Evolutionary conservation across 305 asterid species (phyloP).

Genomic region (Andrographis paniculata): DNA sequence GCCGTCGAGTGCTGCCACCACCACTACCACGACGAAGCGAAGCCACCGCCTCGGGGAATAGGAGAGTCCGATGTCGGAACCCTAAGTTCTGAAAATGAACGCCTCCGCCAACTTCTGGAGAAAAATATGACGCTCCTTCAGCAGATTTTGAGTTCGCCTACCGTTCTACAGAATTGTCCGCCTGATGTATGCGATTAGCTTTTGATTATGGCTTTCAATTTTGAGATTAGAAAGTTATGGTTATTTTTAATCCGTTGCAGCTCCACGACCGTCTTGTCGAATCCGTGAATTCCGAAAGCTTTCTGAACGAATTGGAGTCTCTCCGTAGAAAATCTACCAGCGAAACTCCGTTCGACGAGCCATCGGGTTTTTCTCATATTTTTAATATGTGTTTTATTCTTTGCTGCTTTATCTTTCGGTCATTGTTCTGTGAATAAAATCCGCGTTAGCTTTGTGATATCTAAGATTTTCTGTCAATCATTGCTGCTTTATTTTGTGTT

Average conservation of each 20-base stretch:
- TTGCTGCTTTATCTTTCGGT: too few relatives aligned
- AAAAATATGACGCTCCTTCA: constrained; percentile 59
- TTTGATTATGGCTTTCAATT: neutral
- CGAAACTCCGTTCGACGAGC: constrained; percentile 43
- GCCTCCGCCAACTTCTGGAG: constrained; percentile 64
- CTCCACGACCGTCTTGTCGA: constrained; percentile 40
- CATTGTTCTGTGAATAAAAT: too few relatives aligned
- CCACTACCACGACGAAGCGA: constrained; percentile 24
- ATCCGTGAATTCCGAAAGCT: constrained; percentile 34
- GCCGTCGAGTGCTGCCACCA: constrained; percentile 70
- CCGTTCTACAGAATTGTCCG: constrained; percentile 35
- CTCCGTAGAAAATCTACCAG: constrained; percentile 18
- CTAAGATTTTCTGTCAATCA: too few relatives aligned
- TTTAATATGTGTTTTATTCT: neutral
- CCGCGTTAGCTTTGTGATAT: too few relatives aligned
- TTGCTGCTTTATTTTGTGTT: too few relatives aligned
- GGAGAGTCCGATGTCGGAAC: constrained; percentile 31
- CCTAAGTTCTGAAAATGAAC: constrained; percentile 56
- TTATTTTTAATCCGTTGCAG: constrained; percentile 20
- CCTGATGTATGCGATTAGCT: constrained; percentile 27
- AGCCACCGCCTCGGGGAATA: constrained; percentile 19
- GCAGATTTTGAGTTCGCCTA: constrained; percentile 42
- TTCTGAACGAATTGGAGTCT: constrained; percentile 36
- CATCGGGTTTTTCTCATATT: constrained; percentile 29
- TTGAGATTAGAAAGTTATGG: neutral